Evolutionary conservation across 805 yeast species (phyloP).

Genomic region (Ogataea saltuana): DNA sequence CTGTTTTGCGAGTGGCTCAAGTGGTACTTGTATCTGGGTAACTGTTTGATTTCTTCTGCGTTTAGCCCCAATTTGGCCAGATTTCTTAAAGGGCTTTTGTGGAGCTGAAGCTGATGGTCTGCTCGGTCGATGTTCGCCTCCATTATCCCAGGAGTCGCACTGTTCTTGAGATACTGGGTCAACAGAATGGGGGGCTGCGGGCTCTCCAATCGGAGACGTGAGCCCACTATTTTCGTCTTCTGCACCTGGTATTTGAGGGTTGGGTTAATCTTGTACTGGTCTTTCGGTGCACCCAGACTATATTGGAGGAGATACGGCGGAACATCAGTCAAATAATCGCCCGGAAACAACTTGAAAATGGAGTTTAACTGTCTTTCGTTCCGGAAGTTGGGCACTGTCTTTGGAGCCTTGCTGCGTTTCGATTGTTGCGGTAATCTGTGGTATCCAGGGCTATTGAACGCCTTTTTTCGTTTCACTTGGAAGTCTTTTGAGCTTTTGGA

Average conservation of each 20-base stretch:
- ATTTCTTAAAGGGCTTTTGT: no score
- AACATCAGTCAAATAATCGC: conserved; percentile 15
- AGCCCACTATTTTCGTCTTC: conserved; percentile 11
- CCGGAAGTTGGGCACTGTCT: conserved; percentile 5
- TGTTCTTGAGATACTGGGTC: conserved; percentile 13
- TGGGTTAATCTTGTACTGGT: conserved; percentile 26
- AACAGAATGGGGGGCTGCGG: conserved; percentile 18
- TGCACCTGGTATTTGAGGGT: conserved; percentile 23
- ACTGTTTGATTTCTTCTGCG: conserved; percentile 9
- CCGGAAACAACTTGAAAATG: conserved; percentile 18
- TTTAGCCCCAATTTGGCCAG: conserved; percentile 16
- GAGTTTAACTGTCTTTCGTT: conserved; percentile 17
- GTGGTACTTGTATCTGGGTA: conserved; percentile 10
- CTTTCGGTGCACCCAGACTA: conserved; percentile 12
- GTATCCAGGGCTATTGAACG: conserved; percentile 17
- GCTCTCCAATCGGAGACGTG: conserved; percentile 15
- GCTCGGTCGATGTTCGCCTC: no score
- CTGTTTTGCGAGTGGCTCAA: conserved; percentile 16
- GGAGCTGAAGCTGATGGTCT: no score
- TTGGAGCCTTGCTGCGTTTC: conserved; percentile 1
- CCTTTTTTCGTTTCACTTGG: conserved; percentile 14
- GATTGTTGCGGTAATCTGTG: conserved; percentile 10
- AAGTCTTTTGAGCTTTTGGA: conserved; percentile 8
- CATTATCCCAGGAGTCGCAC: no score
- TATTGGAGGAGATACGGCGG: conserved; percentile 26